Percentiles rank a stretch among this genome's conserved stretches.
These are phyloP conservation scores for Tylopilus orsonianus DNA, from an alignment of 1,284 basidiomycete genomes.

Conservation along the genomic window DNA sequence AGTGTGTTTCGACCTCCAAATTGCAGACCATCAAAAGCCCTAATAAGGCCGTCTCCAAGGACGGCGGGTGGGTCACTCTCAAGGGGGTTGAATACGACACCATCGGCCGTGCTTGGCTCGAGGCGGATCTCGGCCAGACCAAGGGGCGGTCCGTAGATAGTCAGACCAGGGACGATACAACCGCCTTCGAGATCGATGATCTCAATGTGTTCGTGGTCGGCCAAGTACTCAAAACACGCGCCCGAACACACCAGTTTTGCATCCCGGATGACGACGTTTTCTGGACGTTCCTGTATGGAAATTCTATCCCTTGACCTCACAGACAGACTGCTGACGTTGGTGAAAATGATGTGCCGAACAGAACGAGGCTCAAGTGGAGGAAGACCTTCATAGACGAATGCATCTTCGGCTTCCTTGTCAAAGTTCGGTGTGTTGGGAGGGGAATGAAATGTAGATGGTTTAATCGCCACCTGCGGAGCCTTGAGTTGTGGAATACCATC, in stretches of 20 bases:
- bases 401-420: conserved; percentile 52
- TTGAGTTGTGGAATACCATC: conserved; percentile 64
- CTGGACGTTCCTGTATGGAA: conserved; percentile 24
- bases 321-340: conserved; percentile 20
- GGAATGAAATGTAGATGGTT: conserved; percentile 34
- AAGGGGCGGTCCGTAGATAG: conserved; percentile 59
- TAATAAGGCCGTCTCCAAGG: conserved; percentile 51
- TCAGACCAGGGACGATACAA: conserved; percentile 54
- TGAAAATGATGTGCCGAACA: conserved; percentile 15
- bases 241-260: conserved; percentile 46
- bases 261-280: conserved; percentile 42
- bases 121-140: conserved; percentile 65
- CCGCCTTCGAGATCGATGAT: conserved; percentile 47
- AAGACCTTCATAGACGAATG: conserved; percentile 60
- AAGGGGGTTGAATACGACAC: conserved; percentile 54
- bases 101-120: conserved; percentile 71
- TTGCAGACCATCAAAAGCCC: conserved; percentile 68
- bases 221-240: conserved; percentile 22
- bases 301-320: conserved; percentile 6
- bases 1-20: conserved; percentile 72
- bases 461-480: conserved; percentile 35
- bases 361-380: conserved; percentile 52
- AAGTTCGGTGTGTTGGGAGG: conserved; percentile 54
- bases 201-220: conserved; percentile 18
- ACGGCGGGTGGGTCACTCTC: conserved; percentile 41